A percentile compares a stretch with the other conserved stretches of the same genome.
These are phyloP conservation scores for Zygosaccharomyces gambellarensis DNA, from an alignment of 805 yeast species.

Conservation along the genomic window DNA sequence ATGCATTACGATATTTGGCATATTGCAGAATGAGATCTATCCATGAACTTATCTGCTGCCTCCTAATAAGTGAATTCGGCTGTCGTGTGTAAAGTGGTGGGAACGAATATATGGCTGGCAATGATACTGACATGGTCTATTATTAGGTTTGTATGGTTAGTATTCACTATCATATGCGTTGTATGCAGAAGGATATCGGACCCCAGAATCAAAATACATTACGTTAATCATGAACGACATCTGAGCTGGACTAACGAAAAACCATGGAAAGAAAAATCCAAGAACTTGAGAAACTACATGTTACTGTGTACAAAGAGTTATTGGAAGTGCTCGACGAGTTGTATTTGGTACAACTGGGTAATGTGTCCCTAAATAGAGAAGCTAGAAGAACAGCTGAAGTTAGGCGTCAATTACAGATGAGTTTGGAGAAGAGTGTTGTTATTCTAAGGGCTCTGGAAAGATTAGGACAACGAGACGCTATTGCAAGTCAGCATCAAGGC, in stretches of 20 bases:
- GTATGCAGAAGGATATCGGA: background rate
- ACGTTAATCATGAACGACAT: background rate
- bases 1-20: conserved; percentile 52
- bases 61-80: conserved; percentile 73
- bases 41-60: conserved; percentile 81
- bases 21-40: conserved; percentile 53
- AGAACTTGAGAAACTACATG: conserved; percentile 31
- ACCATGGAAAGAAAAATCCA: conserved; percentile 12
- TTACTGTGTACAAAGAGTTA: conserved; percentile 32
- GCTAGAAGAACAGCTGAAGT: conserved; percentile 13
- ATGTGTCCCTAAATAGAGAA: conserved; percentile 5
- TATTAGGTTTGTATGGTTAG: background rate
- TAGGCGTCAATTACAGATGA: conserved; percentile 21
- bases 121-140: conserved; percentile 11
- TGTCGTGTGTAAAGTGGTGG: conserved; percentile 93
- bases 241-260: background rate
- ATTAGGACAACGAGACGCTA: background rate
- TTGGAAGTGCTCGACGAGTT: conserved; percentile 34
- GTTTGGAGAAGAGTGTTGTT: conserved; percentile 24
- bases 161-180: background rate
- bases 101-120: conserved; percentile 60
- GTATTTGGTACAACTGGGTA: conserved; percentile 16
- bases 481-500: background rate
- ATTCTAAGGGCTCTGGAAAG: conserved; percentile 18
- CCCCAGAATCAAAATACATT: background rate